These are phyloP conservation scores for Fusarium agapanthi DNA, from an alignment of 2,329 filamentous ascomycete genomes.

Conservation along the genomic window DNA sequence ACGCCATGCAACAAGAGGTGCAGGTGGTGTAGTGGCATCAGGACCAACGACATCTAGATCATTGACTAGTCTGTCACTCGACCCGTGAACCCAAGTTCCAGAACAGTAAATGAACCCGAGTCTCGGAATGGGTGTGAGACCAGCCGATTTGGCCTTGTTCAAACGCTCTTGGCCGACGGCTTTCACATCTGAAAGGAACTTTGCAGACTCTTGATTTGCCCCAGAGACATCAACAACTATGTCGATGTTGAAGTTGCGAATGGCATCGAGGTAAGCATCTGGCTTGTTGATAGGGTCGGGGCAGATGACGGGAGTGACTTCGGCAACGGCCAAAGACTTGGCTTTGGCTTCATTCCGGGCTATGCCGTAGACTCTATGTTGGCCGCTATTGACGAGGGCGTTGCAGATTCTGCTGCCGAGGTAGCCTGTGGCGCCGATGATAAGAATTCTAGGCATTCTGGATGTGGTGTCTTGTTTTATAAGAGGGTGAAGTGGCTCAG, in stretches of 20 bases:
- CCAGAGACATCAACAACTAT: background rate
- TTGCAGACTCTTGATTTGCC: background rate
- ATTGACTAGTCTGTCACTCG: background rate
- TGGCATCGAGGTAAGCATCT: fast-evolving
- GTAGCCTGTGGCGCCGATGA: background rate
- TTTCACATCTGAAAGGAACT: background rate
- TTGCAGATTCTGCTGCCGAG: background rate
- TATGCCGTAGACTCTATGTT: background rate
- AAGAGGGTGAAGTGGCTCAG: fast-evolving
- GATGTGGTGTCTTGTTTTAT: no score
- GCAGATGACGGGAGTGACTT: background rate
- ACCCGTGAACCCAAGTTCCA: background rate
- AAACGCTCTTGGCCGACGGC: background rate
- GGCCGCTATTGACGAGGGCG: background rate
- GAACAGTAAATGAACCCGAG: background rate
- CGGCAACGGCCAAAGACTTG: background rate
- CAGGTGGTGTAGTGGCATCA: fast-evolving
- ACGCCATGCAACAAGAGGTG: fast-evolving
- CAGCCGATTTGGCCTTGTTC: background rate
- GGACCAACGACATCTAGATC: background rate
- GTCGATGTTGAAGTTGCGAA: background rate
- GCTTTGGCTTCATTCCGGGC: background rate
- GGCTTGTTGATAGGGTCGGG: background rate
- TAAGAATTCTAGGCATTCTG: background rate
- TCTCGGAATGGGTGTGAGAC: background rate